Conservation (phyloP, 1,139 yeast species). For the Suhomyces bolitotheri region DNA sequence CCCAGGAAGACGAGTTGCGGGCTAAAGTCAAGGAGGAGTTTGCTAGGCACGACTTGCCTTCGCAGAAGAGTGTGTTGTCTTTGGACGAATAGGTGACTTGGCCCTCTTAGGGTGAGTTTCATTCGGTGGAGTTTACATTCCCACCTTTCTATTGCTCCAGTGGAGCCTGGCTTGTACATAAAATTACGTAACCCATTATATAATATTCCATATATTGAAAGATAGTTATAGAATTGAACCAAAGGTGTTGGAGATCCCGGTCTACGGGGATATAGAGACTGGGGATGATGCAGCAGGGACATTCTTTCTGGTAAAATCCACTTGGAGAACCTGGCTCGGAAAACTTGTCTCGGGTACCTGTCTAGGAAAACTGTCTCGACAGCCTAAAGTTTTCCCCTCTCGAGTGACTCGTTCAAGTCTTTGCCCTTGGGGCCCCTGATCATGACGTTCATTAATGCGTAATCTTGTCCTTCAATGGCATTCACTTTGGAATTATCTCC, state of each 20-base stretch:
- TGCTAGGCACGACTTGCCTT: conserved; percentile 54
- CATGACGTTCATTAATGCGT: conserved; percentile 60
- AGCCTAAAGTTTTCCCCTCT: conserved; percentile 18
- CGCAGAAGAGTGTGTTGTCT: conserved; percentile 62
- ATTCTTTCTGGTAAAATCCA: no score
- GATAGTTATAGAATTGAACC: no score
- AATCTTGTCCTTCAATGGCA: conserved; percentile 46
- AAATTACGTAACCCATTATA: no score
- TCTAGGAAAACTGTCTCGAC: no score
- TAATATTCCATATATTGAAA: no score
- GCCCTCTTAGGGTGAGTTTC: background rate
- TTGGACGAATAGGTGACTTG: conserved; percentile 58
- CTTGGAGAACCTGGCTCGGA: no score
- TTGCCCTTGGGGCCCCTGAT: conserved; percentile 48
- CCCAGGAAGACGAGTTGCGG: conserved; percentile 52
- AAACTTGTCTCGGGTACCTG: no score
- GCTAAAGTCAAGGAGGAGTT: conserved; percentile 43
- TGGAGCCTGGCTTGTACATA: no score
- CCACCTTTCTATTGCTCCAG: no score
- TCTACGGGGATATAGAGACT: no score
- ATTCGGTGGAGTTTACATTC: background rate
- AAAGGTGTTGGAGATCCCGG: no score
- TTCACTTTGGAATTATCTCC: conserved; percentile 37
- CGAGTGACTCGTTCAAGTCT: conserved; percentile 33
- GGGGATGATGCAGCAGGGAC: no score